phyloP scores from a whole-genome alignment of 805 yeast species.

The Saccharomycopsis sp. region DNA sequence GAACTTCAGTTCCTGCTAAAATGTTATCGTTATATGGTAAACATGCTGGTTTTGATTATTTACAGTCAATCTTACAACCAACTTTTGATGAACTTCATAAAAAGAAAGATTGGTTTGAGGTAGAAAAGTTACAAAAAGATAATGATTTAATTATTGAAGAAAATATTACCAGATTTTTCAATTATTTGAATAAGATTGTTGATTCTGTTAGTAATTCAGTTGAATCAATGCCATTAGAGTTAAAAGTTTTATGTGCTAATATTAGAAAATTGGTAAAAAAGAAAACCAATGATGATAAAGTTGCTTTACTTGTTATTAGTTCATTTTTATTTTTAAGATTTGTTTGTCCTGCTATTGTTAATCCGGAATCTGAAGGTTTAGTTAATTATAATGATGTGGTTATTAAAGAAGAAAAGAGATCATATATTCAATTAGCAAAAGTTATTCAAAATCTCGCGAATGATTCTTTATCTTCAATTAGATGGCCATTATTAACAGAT shows the following conservation, averaged over 20 bases:
- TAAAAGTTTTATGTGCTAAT: constrained; percentile 61
- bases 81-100: constrained; percentile 43
- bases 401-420: constrained; percentile 40
- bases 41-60: constrained; percentile 49
- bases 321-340: constrained; percentile 77
- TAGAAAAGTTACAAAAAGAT: constrained; percentile 41
- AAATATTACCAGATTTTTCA: constrained; percentile 38
- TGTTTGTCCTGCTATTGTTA: constrained; percentile 82
- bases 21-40: constrained; percentile 67
- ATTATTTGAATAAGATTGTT: constrained; percentile 45
- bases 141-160: constrained; percentile 1
- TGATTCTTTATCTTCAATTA: constrained; percentile 55
- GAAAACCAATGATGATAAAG: constrained; percentile 33
- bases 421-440: constrained; percentile 72
- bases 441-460: constrained; percentile 82
- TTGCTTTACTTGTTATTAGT: constrained; percentile 66
- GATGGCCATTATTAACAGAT: constrained; percentile 44
- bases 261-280: constrained; percentile 27
- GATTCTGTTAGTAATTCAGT: constrained; percentile 48
- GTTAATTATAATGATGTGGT: constrained; percentile 22
- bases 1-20: constrained; percentile 77
- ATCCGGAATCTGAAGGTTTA: constrained; percentile 52
- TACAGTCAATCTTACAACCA: constrained; percentile 43
- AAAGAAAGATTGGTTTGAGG: constrained; percentile 47
- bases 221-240: constrained; percentile 57